Conservation (phyloP, 2,329 filamentous ascomycete species). For the Waltergamsia citrina region DNA sequence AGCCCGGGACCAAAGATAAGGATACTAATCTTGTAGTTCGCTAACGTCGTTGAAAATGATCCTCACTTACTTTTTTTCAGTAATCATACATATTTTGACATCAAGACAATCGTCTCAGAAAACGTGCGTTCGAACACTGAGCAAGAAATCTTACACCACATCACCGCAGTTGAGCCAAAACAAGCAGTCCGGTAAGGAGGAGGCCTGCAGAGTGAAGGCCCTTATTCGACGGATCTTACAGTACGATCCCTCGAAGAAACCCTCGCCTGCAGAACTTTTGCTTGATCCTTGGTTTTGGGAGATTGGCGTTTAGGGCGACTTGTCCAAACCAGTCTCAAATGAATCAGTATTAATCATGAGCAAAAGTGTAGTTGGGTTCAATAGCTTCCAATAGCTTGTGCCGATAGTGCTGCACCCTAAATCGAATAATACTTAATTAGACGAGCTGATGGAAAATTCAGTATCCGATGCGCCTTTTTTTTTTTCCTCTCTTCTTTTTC, state of each 20-base stretch:
- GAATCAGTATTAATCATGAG: too few species aligned
- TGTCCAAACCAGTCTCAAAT: too few species aligned
- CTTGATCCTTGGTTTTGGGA: constrained; percentile 18
- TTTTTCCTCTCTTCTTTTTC: too few species aligned
- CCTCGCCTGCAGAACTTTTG: constrained; percentile 15
- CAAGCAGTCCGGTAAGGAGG: constrained; percentile 14
- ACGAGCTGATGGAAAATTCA: too few species aligned
- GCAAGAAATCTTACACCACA: neutral
- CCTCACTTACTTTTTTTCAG: constrained; percentile 8
- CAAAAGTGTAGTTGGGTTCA: too few species aligned
- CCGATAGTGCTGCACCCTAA: too few species aligned
- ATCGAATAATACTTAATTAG: too few species aligned
- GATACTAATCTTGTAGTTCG: constrained; percentile 16
- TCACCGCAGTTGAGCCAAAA: constrained; percentile 8
- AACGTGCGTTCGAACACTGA: neutral
- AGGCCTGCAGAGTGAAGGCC: constrained; percentile 13
- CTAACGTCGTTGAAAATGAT: neutral
- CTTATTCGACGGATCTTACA: constrained; percentile 19
- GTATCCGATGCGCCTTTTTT: too few species aligned
- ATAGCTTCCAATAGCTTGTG: too few species aligned
- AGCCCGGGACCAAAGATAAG: constrained; percentile 25
- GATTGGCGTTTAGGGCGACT: constrained; percentile 2
- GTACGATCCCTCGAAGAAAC: constrained; percentile 18
- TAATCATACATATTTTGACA: constrained; percentile 5
- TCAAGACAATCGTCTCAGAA: constrained; percentile 4